Evolutionary conservation across 805 yeast species (phyloP).

Genomic region (Suhomyces pyralidae): DNA sequence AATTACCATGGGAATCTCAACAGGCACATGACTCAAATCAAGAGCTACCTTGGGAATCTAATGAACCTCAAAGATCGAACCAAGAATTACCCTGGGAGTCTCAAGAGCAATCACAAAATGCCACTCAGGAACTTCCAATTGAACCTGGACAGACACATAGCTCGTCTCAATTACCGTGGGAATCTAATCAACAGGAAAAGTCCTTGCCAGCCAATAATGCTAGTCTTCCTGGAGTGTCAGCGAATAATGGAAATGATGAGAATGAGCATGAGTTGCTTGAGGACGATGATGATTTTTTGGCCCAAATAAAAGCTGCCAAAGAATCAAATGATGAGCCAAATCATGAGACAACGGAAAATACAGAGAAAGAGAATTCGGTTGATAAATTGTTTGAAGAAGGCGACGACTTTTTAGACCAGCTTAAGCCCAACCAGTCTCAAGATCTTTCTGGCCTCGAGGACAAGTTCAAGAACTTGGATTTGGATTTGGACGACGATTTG

Average conservation of each 20-base stretch:
- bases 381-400: slow-evolving; percentile 16
- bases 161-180: not conserved
- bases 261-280: not conserved
- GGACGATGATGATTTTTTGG: not conserved
- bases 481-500: slow-evolving; percentile 31
- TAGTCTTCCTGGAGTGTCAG: not conserved
- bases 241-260: not conserved
- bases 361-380: not conserved
- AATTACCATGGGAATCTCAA: slow-evolving; percentile 6
- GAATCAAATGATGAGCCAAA: not conserved
- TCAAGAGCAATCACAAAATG: not conserved
- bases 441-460: slow-evolving; percentile 1
- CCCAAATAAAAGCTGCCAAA: not conserved
- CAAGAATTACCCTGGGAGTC: slow-evolving; percentile 3
- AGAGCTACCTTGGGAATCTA: slow-evolving; percentile 6
- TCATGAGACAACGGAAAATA: not conserved
- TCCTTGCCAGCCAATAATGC: not conserved
- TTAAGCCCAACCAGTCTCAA: not conserved
- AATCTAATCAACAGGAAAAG: not conserved
- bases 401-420: slow-evolving; percentile 18
- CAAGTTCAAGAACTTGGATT: slow-evolving; percentile 10
- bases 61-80: not conserved
- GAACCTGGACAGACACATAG: not conserved
- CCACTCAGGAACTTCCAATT: not conserved
- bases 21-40: not conserved